Percentiles rank a stretch among this genome's conserved stretches.
These are phyloP conservation scores for Venturiaceae sp. DNA, from an alignment of 2,329 filamentous ascomycete species.

Conservation along the genomic window DNA sequence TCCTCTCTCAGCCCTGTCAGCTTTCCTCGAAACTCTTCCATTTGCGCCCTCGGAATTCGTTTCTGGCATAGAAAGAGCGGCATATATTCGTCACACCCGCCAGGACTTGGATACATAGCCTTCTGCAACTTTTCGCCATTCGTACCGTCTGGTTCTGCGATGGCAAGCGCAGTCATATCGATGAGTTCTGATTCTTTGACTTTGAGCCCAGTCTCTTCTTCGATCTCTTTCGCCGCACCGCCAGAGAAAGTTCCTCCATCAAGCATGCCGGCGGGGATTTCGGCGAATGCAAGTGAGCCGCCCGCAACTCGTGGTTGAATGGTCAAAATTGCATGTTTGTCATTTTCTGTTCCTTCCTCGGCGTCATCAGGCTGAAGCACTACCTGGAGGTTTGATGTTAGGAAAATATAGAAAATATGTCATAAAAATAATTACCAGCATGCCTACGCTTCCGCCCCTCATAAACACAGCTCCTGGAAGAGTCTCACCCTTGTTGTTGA, in stretches of 20 bases:
- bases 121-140: slow-evolving; percentile 31
- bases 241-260: slow-evolving; percentile 46
- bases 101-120: slow-evolving; percentile 44
- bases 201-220: slow-evolving; percentile 46
- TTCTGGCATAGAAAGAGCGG: slow-evolving; percentile 48
- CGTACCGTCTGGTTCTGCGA: slow-evolving; percentile 16
- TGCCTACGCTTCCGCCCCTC: slow-evolving; percentile 47
- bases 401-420: background rate
- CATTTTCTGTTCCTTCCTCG: slow-evolving; percentile 24
- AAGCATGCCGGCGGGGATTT: slow-evolving; percentile 53
- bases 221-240: slow-evolving; percentile 46
- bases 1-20: slow-evolving; percentile 44
- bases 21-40: slow-evolving; percentile 41
- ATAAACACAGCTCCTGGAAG: slow-evolving; percentile 49
- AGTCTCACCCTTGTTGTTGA: slow-evolving; percentile 39
- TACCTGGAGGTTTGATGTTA: slow-evolving; percentile 25
- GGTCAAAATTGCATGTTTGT: slow-evolving; percentile 44
- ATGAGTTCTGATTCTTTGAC: slow-evolving; percentile 40
- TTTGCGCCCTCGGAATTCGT: slow-evolving; percentile 34
- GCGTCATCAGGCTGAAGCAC: slow-evolving; percentile 44
- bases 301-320: slow-evolving; percentile 49
- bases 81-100: slow-evolving; percentile 50
- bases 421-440: slow-evolving; percentile 34
- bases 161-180: slow-evolving; percentile 43
- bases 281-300: slow-evolving; percentile 42